These are phyloP conservation scores for Grigorovia jiainica DNA, from an alignment of 805 yeast species.

Conservation along the genomic window DNA sequence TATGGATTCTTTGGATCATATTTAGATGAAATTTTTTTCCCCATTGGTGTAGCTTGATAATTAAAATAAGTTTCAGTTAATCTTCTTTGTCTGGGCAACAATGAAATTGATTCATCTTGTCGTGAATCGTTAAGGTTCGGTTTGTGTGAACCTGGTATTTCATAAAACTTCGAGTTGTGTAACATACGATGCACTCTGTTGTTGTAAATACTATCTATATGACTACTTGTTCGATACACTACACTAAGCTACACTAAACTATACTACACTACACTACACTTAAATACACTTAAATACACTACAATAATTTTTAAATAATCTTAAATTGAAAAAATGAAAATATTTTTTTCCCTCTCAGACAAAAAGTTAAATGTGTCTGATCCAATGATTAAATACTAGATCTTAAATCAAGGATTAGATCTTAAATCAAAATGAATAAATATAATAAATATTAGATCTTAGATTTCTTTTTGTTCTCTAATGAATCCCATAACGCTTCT, in stretches of 20 bases:
- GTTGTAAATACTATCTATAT: no score
- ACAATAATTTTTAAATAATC: no score
- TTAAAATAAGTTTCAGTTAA: conserved; percentile 24
- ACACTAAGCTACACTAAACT: no score
- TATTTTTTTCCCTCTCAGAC: no score
- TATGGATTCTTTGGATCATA: conserved; percentile 27
- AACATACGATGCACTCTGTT: conserved; percentile 16
- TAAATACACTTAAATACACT: no score
- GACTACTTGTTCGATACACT: no score
- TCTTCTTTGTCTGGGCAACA: conserved; percentile 15
- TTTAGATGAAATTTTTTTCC: conserved; percentile 20
- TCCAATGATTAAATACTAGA: no score
- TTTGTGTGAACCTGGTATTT: conserved; percentile 28
- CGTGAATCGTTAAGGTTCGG: conserved; percentile 9
- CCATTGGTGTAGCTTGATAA: conserved; percentile 20
- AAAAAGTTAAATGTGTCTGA: no score
- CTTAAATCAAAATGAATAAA: no score
- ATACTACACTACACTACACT: no score
- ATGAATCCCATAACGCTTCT: conserved; percentile 27
- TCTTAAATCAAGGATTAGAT: no score
- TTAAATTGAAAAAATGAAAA: no score
- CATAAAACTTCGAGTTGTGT: conserved; percentile 17
- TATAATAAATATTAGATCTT: conserved; percentile 12
- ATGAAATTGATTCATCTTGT: conserved; percentile 15
- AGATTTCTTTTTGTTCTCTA: conserved; percentile 11